Evolutionary conservation across 2,329 filamentous ascomycete species (phyloP), one percentile per base, ranked within the genome.

Genomic region (Exserohilum turcica): DNA sequence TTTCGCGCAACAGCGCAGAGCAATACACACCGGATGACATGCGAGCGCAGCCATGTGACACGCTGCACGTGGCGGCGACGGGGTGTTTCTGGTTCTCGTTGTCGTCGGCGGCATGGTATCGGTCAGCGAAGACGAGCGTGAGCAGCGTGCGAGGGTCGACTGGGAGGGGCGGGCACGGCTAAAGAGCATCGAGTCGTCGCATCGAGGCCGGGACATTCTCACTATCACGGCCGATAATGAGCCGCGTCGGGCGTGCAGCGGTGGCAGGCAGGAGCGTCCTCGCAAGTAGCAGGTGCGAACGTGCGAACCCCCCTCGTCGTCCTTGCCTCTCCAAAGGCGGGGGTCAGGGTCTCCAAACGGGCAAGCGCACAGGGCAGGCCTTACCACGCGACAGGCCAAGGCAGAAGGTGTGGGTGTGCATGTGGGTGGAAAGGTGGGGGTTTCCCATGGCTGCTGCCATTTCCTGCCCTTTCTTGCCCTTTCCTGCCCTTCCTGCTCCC

Each of bases 321-420:
- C n/a, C n/a, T n/a, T n/a, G n/a, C n/a, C n/a, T n/a, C 33, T 13
- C 12, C 31, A 42, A 52, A 36, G 43, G 43, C 43, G 49, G 49
- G 49, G 45, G 39, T 49, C 39, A 39, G 45, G 28, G 39, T 44
- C 39, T 48, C 31, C 37, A 31, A 31, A 39, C 36, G 43, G 49
- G 44, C 37, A 48, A 35, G 32, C 51, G 51, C 51, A 54, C 51
- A 45, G 51, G 49, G 35, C 46, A 54, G 38, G 13, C 39, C 31
- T 35, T 13, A 45, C 51, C 51, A 54, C 51, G 51, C 51, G 51
- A 50, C 46, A 40, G 40, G 21, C 28, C 44, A 38, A 18, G 27
- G 44, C 36, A 35, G 32, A 37, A 38, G 48, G 40, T 46, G 16
- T n/a, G 19, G 24, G 19, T 12, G n/a, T n/a, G n/a, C n/a, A n/a